A percentile compares a stretch with the other conserved stretches of the same genome.
Evolutionary conservation across 1,139 yeast genomes (phyloP).

Genomic region (Geotrichum candidum): DNA sequence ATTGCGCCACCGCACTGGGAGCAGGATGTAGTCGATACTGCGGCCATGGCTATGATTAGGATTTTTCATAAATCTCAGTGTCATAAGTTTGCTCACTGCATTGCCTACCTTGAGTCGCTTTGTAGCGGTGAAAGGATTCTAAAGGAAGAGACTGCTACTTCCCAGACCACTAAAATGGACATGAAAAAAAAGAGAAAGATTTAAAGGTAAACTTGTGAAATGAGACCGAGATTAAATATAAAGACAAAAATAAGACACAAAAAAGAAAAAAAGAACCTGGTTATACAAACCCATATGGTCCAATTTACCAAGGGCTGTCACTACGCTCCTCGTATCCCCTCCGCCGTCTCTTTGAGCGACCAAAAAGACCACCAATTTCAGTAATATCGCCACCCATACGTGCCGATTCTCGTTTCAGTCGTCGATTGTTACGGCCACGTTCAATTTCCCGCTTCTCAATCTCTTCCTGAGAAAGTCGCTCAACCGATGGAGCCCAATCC

Average conservation of each 20-base stretch:
- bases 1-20: neutral
- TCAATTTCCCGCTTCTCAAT: conserved; percentile 93
- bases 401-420: conserved; percentile 85
- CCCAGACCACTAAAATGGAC: neutral
- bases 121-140: neutral
- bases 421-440: conserved; percentile 83
- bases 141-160: neutral
- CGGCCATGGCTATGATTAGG: conserved; percentile 3
- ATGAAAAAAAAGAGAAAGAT: neutral
- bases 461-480: conserved; percentile 82
- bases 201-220: neutral
- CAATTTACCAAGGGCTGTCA: conserved; percentile 20
- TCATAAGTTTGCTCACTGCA: conserved; percentile 2
- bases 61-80: neutral
- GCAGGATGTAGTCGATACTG: neutral
- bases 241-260: neutral
- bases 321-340: conserved; percentile 24
- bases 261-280: neutral
- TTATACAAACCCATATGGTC: neutral
- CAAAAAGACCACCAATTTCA: conserved; percentile 34
- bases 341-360: conserved; percentile 31
- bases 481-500: conserved; percentile 87
- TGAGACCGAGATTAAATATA: neutral
- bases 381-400: conserved; percentile 31
- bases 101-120: conserved; percentile 1